Evolutionary conservation across 1,284 basidiomycete species (phyloP).

Genomic region (Pholiota adiposa): DNA sequence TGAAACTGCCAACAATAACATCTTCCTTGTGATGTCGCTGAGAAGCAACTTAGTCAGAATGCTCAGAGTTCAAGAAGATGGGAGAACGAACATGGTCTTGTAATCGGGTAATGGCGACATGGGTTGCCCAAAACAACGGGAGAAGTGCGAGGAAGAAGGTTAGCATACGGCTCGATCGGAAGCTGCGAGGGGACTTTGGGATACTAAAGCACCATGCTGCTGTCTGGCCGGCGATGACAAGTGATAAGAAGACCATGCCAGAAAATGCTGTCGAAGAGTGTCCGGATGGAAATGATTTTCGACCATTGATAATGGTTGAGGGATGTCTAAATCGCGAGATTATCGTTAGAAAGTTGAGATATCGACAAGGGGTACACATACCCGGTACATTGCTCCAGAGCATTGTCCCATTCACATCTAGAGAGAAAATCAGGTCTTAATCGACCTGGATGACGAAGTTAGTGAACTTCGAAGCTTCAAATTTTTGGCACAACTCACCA

Average conservation of each 20-base stretch:
- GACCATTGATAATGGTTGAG: slow-evolving; percentile 49
- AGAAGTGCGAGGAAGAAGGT: slow-evolving; percentile 52
- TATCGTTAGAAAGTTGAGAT: neutral
- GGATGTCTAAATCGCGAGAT: neutral
- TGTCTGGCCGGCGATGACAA: slow-evolving; percentile 68
- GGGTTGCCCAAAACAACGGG: slow-evolving; percentile 60
- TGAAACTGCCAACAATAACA: slow-evolving; percentile 61
- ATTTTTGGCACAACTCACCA: slow-evolving; percentile 39
- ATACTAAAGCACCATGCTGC: slow-evolving; percentile 59
- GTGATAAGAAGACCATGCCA: slow-evolving; percentile 65
- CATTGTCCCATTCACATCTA: slow-evolving; percentile 64
- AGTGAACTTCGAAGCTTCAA: neutral
- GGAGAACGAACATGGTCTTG: slow-evolving; percentile 64
- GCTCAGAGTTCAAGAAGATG: neutral
- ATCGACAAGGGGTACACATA: slow-evolving; percentile 25
- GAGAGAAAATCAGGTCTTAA: slow-evolving; percentile 72
- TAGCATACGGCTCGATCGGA: slow-evolving; percentile 52
- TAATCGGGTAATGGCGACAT: slow-evolving; percentile 64
- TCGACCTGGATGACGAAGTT: slow-evolving; percentile 45
- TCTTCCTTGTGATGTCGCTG: slow-evolving; percentile 74
- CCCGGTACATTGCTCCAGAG: slow-evolving; percentile 58
- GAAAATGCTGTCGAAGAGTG: slow-evolving; percentile 71
- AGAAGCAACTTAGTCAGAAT: neutral
- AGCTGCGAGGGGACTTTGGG: slow-evolving; percentile 37
- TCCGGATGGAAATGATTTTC: slow-evolving; percentile 68